Conservation (phyloP, 805 yeast genomes). For the Maudiozyma pseudohumilis region DNA sequence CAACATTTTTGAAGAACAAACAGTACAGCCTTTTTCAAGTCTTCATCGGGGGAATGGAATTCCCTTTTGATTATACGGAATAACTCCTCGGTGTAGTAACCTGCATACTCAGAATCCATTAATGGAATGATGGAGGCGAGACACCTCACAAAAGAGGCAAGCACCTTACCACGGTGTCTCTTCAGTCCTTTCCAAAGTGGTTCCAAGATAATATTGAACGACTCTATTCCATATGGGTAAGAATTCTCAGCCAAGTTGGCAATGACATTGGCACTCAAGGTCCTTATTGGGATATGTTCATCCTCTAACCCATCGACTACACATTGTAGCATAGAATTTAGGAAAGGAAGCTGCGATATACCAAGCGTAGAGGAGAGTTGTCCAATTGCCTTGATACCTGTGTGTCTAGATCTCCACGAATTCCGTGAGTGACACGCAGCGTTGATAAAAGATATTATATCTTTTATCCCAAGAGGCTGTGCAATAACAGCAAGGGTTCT, state of each 20-base stretch:
- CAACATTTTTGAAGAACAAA: conserved; percentile 60
- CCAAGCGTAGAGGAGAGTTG: conserved; percentile 65
- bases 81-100: conserved; percentile 67
- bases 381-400: conserved; percentile 70
- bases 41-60: conserved; percentile 76
- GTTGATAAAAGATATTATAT: conserved; percentile 65
- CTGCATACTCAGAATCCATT: conserved; percentile 76
- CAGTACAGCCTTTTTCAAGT: conserved; percentile 68
- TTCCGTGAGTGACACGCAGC: conserved; percentile 72
- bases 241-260: conserved; percentile 72
- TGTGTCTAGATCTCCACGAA: conserved; percentile 74
- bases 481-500: conserved; percentile 79
- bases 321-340: conserved; percentile 55
- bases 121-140: conserved; percentile 74
- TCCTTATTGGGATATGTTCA: conserved; percentile 57
- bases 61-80: conserved; percentile 60
- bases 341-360: conserved; percentile 63
- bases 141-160: conserved; percentile 69
- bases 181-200: conserved; percentile 75
- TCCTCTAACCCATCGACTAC: conserved; percentile 51
- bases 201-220: conserved; percentile 65
- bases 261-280: conserved; percentile 61
- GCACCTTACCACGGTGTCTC: conserved; percentile 63
- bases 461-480: conserved; percentile 61
- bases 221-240: conserved; percentile 82